Evolutionary conservation across 1,284 basidiomycete species (phyloP), one percentile per base, ranked within the genome.

Genomic region (Cystobasidium pallidum): DNA sequence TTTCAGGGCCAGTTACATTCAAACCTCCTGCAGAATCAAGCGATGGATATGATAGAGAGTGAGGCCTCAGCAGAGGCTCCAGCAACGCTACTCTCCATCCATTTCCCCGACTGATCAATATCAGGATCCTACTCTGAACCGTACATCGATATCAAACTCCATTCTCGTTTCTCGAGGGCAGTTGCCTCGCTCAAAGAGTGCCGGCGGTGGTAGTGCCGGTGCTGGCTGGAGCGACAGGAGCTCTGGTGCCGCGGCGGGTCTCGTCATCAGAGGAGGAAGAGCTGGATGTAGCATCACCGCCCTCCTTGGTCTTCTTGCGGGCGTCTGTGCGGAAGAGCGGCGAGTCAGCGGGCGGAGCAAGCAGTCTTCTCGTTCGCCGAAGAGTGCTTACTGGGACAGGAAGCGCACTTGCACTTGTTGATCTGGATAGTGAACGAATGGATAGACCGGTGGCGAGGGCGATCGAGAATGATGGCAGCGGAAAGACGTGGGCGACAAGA

Each of bases 331-430:
- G 6, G 32, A 57, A 10, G 4, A 21, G 10, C 8, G 17, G 26
- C 45, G 21, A 28, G 17, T 17, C 36, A 45, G n/a, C 6, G 15
- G 15, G 17, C 26, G 39, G 13, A 26, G 19, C 7, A 13, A 8
- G 39, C 13, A 4, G 17, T 45, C 15, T 39, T 8, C 26, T n/a
- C 13, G 1, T 10, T 19, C 21, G 21, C 17, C 6, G 6, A 43
- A n/a, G 21, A 45, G 11, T 6, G n/a, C 64, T 66, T 36, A 66
- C 64, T 64, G 62, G 62, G 62, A 45, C 62, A 66, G 21, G 41
- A 45, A 30, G 64, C 64, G 34, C 64, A 66, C 51, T 66, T 66
- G 64, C 64, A 66, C 64, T 66, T 65, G 62, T 65, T 65, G 43
- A 52, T 65, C 62, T 57, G 24, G 15, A 51, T 3, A 21, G 39